These are phyloP conservation scores for Dipodascopsis tothii DNA, from an alignment of 805 yeast species.

Conservation along the genomic window DNA sequence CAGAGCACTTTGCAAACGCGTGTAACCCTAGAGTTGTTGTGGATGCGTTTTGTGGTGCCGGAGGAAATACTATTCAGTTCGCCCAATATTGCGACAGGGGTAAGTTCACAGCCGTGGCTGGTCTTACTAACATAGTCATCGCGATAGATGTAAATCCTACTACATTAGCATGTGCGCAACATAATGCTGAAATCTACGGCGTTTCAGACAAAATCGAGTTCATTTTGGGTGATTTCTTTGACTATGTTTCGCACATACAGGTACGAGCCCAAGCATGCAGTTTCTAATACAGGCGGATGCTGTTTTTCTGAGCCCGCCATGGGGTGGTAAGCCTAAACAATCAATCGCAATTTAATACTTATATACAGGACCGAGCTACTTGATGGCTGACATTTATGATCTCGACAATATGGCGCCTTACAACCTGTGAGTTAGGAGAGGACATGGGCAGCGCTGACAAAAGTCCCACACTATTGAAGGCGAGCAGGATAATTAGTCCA, in stretches of 20 bases:
- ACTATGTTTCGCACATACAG: slow-evolving; percentile 14
- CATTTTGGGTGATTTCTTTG: slow-evolving; percentile 44
- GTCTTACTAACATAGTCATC: slow-evolving; percentile 33
- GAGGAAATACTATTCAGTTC: slow-evolving; percentile 71
- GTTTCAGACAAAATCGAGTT: slow-evolving; percentile 45
- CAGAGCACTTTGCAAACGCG: slow-evolving; percentile 7
- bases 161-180: slow-evolving; percentile 57
- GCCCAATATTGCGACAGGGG: slow-evolving; percentile 39
- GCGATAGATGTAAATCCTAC: slow-evolving; percentile 56
- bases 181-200: slow-evolving; percentile 54
- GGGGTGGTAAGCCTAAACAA: slow-evolving; percentile 61
- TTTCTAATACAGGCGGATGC: slow-evolving; percentile 39
- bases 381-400: slow-evolving; percentile 10
- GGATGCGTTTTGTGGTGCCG: slow-evolving; percentile 75
- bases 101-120: neutral
- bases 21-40: slow-evolving; percentile 29
- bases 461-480: neutral
- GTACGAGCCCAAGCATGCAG: neutral
- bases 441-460: neutral
- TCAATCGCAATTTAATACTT: too few relatives aligned
- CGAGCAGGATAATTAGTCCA: slow-evolving; percentile 10
- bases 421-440: slow-evolving; percentile 10
- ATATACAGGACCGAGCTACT: slow-evolving; percentile 21
- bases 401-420: slow-evolving; percentile 19
- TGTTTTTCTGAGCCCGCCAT: slow-evolving; percentile 73